phyloP scores from a whole-genome alignment of 495 filamentous ascomycete species.

The Melanomma pulvis-pyrius region DNA sequence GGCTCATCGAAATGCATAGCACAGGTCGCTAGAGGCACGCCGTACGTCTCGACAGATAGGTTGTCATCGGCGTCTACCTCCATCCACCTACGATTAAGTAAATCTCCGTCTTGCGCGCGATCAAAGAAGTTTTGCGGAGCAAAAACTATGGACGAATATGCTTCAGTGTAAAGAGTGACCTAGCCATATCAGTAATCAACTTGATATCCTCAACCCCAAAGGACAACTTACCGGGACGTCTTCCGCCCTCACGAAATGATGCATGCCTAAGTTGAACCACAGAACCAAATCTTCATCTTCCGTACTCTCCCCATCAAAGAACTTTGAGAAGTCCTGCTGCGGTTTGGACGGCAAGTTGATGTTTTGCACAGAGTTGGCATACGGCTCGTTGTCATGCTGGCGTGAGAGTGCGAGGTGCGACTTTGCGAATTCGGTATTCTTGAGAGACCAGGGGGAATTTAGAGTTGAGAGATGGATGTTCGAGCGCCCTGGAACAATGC shows the following conservation, averaged over 20 bases:
- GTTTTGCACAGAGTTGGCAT: slow-evolving; percentile 23
- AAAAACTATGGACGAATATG: slow-evolving; percentile 24
- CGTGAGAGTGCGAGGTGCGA: slow-evolving; percentile 16
- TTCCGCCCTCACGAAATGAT: slow-evolving; percentile 32
- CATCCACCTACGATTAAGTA: slow-evolving; percentile 33
- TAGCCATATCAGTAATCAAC: not conserved
- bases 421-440: slow-evolving; percentile 22
- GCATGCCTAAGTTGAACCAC: slow-evolving; percentile 35
- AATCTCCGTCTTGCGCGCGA: slow-evolving; percentile 30
- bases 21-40: slow-evolving; percentile 20
- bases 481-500: slow-evolving; percentile 30
- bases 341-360: slow-evolving; percentile 23
- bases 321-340: slow-evolving; percentile 30
- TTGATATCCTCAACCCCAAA: too few relatives aligned
- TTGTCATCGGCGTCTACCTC: slow-evolving; percentile 13
- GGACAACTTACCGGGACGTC: slow-evolving; percentile 22
- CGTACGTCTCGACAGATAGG: slow-evolving; percentile 26
- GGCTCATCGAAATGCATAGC: slow-evolving; percentile 19
- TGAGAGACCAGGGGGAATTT: slow-evolving; percentile 20
- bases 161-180: slow-evolving; percentile 25
- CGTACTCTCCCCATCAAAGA: slow-evolving; percentile 32
- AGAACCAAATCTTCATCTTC: slow-evolving; percentile 32
- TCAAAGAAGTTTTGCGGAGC: slow-evolving; percentile 35
- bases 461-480: slow-evolving; percentile 26
- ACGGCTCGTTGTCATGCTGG: slow-evolving; percentile 30